phyloP scores from a whole-genome alignment of 345 rosid species.

The sweet orange (Citrus sinensis) region DVS_A1.0 CM039164.1:27442501-27443000 shows the following conservation, averaged over 20 bases:
- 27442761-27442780: slow-evolving; percentile 2
- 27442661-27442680: neutral
- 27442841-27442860: slow-evolving; percentile 60
- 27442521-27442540: slow-evolving; percentile 13
- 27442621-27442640: slow-evolving; percentile 1
- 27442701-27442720: neutral
- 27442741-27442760: neutral
- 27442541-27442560: slow-evolving; percentile 61
- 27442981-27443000: neutral
- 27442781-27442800: neutral
- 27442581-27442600: slow-evolving; percentile 55
- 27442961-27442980: slow-evolving; percentile 64
- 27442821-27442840: slow-evolving; percentile 84
- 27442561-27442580: slow-evolving; percentile 91
- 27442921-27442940: slow-evolving; percentile 66
- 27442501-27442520: neutral
- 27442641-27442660: neutral
- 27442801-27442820: slow-evolving; percentile 77
- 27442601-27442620: slow-evolving; percentile 52
- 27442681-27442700: neutral
- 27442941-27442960: slow-evolving; percentile 90
- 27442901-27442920: slow-evolving; percentile 64
- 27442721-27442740: neutral
- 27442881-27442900: slow-evolving; percentile 58
- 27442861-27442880: slow-evolving; percentile 58